Conservation (phyloP, 345 rosid genomes). For the Dipteronia dyeriana region DNA sequence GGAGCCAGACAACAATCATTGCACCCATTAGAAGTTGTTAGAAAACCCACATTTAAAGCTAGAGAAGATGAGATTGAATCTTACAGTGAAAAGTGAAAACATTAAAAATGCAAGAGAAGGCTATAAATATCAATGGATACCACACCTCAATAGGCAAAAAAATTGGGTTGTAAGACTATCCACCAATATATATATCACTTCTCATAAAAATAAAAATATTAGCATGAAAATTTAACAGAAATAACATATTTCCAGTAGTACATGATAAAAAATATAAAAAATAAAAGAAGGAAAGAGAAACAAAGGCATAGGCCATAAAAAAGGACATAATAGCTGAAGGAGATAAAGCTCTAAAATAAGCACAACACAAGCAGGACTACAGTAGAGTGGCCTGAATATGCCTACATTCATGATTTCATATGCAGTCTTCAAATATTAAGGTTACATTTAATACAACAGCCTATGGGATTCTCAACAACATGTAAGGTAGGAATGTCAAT, state of each 20-base stretch:
- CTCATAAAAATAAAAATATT: too few species aligned
- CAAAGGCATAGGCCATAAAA: neutral
- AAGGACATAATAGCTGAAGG: neutral
- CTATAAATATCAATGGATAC: too few species aligned
- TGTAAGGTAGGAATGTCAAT: neutral
- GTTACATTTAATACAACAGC: neutral
- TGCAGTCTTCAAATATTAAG: constrained; percentile 4
- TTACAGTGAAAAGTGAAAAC: too few species aligned
- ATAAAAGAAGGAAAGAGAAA: neutral
- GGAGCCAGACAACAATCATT: neutral
- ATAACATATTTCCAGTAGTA: neutral
- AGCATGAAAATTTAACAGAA: too few species aligned
- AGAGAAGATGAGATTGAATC: too few species aligned
- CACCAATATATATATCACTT: too few species aligned
- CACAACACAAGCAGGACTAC: neutral
- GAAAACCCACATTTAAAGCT: too few species aligned
- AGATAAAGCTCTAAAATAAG: neutral
- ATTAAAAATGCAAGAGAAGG: too few species aligned
- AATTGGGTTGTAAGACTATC: too few species aligned
- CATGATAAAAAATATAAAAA: neutral
- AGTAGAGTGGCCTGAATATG: neutral
- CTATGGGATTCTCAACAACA: neutral
- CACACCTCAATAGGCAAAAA: too few species aligned
- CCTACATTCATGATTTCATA: neutral
- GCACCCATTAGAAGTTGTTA: neutral